A percentile compares a stretch with the other conserved stretches of the same genome.
These are phyloP conservation scores for Mycena latifolia DNA, from an alignment of 768 basidiomycete species.

Conservation along the genomic window DNA sequence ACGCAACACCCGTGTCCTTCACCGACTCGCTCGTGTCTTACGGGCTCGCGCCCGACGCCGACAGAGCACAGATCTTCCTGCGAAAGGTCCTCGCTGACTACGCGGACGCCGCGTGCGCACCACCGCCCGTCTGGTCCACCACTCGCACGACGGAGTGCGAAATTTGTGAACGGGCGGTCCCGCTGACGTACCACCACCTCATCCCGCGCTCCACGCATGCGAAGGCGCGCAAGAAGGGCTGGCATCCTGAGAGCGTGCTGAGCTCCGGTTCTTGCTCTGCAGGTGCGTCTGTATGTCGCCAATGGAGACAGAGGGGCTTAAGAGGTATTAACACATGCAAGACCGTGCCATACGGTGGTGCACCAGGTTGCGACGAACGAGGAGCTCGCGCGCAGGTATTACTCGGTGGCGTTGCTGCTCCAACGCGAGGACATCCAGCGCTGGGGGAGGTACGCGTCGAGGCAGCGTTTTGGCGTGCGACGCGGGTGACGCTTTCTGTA, in stretches of 20 bases:
- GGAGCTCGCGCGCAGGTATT: constrained; percentile 61
- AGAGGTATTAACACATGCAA: constrained; percentile 34
- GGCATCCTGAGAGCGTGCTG: constrained; percentile 65
- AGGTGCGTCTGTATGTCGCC: constrained; percentile 48
- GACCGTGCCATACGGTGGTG: constrained; percentile 65
- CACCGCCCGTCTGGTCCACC: constrained; percentile 64
- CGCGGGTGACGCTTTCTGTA: too few species aligned
- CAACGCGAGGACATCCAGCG: constrained; percentile 66
- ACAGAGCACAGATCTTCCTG: constrained; percentile 56
- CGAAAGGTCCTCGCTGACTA: constrained; percentile 56
- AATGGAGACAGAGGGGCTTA: too few species aligned
- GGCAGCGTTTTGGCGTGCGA: constrained; percentile 27
- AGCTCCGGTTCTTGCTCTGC: constrained; percentile 73
- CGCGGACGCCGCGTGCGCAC: constrained; percentile 58
- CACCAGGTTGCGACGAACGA: constrained; percentile 65
- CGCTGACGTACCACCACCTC: constrained; percentile 72
- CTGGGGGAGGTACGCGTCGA: constrained; percentile 59
- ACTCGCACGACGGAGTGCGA: constrained; percentile 69
- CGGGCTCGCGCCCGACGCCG: constrained; percentile 54
- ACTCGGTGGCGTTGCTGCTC: constrained; percentile 64
- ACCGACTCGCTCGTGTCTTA: constrained; percentile 66
- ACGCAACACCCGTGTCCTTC: constrained; percentile 56
- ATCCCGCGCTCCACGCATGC: constrained; percentile 66
- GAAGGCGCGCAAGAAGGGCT: constrained; percentile 68
- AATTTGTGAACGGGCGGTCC: constrained; percentile 68